Base-by-base conservation (phyloP, 2,329 filamentous ascomycete species). In the Apiospora koreana region DNA sequence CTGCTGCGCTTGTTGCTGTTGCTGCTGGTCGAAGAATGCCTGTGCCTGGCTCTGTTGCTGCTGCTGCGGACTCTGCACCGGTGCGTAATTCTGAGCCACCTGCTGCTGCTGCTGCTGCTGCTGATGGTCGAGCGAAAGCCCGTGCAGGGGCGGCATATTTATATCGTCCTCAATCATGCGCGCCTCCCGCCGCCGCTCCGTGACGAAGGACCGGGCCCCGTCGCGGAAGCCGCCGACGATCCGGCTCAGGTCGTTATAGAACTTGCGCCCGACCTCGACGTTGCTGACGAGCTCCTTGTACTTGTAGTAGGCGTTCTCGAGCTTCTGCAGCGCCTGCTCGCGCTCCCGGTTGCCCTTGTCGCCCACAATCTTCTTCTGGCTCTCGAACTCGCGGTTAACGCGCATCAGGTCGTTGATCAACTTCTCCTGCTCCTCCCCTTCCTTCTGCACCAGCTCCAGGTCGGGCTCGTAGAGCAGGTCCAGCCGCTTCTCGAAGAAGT, bases 281-380 rank as follows among this genome's bases (percentile, higher is more conserved):
- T 98, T 97, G 74, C 89, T 93, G 70, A 97, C 90, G 70, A 98
- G 94, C 80, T 99, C 95, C 82, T 97, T 97, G 84, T 98, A 98
- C 82, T 95, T 97, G 81, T 94, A 91, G 79, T 97, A 98, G 0
- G 94, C 95, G 73, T 93, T 94, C 80, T 98, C 95, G 12, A 99
- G 85, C 72, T 88, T 90, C 81, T 99, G 96, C 66, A 99, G 83
- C 0, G 94, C 94, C 74, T 92, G 88, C 79, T 98, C 95, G 18
- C 96, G 90, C 77, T 97, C 94, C 71, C 82, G 80, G 73, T 94
- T 84, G 64, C 87, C 87, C 21, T 84, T 83, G 43, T 85, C 85
- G n/a, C 85, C 93, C 3, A 91, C 90, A 48, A 86, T 87, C 68
- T 91, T 89, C 73, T 93, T 88, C 75, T 89, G 93, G 25, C 88